Evolutionary conservation across 2,329 filamentous ascomycete species (phyloP), one percentile per base, ranked within the genome.

Genomic region (Pseudofabraea citricarpa): DNA sequence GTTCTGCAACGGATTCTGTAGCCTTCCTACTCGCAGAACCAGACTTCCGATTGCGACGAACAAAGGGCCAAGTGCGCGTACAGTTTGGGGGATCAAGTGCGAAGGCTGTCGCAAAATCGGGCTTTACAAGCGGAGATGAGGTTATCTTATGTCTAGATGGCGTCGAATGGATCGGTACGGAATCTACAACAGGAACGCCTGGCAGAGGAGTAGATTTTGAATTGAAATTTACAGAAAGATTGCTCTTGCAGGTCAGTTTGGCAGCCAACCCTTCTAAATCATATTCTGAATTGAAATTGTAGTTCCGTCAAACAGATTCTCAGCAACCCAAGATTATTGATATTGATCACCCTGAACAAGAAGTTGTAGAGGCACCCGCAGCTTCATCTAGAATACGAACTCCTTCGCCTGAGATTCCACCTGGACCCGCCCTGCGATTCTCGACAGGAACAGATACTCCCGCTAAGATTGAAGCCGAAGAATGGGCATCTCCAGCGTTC

Each of bases 21-120:
- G 84, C 88, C 20, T 82, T 96, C 40, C 76, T 94, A 16, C 76
- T 97, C 24, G 87, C 87, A 36, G 90, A 96, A 56, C 81, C 83
- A 36, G 89, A 96, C 62, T 86, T 90, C 57, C 84, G 87, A 37
- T 73, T 91, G 40, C 86, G 91, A 44, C 79, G 81, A 49, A 73
- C 75, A 31, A 84, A 79, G 52, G 91, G 91, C 10, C 89, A 95
- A 64, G 80, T 95, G 18, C 83, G 90, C 44, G 77, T 90, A 38
- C 78, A 83, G 32, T 89, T 96, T 54, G 72, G 74, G 22, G 87
- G 84, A 7, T 68, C 79, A 5, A 80, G 81, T 51, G 91, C 88
- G 13, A 80, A 80, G 55, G 77, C 77, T 15, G 72, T 94, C 29
- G 79, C 82, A 6, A 74, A 77, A 38, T 77, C 77, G 9, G 78